Conservation (phyloP, 2,329 filamentous ascomycete genomes). For the Ascochyta clinopodiicola region DNA sequence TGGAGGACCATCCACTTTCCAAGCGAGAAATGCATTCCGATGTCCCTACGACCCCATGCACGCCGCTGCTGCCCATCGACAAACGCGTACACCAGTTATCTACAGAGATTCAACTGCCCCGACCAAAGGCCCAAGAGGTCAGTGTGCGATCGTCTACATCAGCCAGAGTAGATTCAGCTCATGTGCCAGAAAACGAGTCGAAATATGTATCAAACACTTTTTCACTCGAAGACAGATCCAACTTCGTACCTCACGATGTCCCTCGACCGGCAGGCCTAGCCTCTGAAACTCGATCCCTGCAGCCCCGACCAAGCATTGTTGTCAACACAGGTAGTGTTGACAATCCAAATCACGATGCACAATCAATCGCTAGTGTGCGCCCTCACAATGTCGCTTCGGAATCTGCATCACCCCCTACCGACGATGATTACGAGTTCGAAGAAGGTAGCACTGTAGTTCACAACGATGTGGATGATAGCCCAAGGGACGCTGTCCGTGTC, state of each 20-base stretch:
- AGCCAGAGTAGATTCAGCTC: background rate
- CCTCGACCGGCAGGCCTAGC: background rate
- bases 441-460: slow-evolving; percentile 46
- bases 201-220: background rate
- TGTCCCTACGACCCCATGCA: background rate
- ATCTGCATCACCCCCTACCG: slow-evolving; percentile 8
- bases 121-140: background rate
- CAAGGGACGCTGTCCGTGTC: slow-evolving; percentile 1
- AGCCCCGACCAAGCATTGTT: slow-evolving; percentile 3
- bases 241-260: background rate
- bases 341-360: background rate
- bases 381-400: background rate
- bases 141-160: background rate
- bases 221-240: background rate
- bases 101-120: slow-evolving; percentile 5
- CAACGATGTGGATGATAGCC: slow-evolving; percentile 29
- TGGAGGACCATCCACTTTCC: background rate
- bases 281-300: background rate
- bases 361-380: background rate
- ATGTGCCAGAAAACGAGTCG: background rate
- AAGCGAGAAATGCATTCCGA: slow-evolving; percentile 21
- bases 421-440: slow-evolving; percentile 43
- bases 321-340: slow-evolving; percentile 1
- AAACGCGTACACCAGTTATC: slow-evolving; percentile 12
- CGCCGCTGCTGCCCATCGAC: slow-evolving; percentile 4